A percentile compares a stretch with the other conserved stretches of the same genome.
Evolutionary conservation across 2,329 filamentous ascomycete species (phyloP).

Genomic region (Massarina eburnea): DNA sequence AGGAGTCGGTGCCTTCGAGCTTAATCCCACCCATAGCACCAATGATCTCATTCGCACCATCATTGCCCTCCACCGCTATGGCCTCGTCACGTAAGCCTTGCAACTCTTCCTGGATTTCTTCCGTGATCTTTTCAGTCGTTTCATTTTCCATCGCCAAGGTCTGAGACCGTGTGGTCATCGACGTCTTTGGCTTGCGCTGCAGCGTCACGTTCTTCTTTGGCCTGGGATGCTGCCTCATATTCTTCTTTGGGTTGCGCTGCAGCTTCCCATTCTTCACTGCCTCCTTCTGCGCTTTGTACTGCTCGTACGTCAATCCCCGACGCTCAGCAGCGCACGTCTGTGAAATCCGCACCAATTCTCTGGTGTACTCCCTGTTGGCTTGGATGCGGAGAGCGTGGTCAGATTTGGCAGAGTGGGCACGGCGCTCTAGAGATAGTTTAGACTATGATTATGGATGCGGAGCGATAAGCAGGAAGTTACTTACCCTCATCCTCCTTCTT

Average conservation of each 20-base stretch:
- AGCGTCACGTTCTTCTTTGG: not conserved
- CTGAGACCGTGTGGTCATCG: too few species aligned
- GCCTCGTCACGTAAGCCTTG: too few species aligned
- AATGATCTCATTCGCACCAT: too few species aligned
- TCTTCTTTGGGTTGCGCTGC: not conserved
- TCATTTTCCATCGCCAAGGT: too few species aligned
- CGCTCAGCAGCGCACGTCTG: slow-evolving; percentile 19
- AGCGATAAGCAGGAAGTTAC: not conserved
- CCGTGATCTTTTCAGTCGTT: too few species aligned
- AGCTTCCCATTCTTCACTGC: not conserved
- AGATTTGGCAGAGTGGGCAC: too few species aligned
- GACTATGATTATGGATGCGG: not conserved
- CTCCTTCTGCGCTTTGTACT: slow-evolving; percentile 1
- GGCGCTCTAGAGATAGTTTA: not conserved
- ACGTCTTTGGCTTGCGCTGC: too few species aligned
- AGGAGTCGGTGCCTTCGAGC: too few species aligned
- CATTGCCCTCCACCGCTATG: too few species aligned
- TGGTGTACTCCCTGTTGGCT: not conserved
- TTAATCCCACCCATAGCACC: too few species aligned
- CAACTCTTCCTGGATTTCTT: too few species aligned
- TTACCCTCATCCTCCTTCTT: not conserved
- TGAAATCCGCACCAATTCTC: not conserved
- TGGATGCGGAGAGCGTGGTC: not conserved
- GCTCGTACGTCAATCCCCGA: slow-evolving; percentile 15
- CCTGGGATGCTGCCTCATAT: not conserved